Percentiles rank a stretch among this genome's conserved stretches.
These are phyloP conservation scores for Penicillium sp. DNA, from an alignment of 2,329 filamentous ascomycete species.

Conservation along the genomic window DNA sequence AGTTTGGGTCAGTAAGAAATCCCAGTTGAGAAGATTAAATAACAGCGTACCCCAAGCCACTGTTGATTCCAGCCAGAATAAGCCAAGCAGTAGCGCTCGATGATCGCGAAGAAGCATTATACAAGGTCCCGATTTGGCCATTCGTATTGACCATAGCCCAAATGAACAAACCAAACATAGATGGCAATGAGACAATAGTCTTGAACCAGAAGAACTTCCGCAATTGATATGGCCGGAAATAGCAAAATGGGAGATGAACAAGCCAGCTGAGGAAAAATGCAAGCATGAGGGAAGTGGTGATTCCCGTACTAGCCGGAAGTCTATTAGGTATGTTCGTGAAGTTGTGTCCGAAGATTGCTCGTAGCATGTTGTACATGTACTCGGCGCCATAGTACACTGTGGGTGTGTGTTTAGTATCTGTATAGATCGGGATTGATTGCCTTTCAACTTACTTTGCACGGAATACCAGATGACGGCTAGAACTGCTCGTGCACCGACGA, in stretches of 20 bases:
- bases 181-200: neutral
- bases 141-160: conserved; percentile 2
- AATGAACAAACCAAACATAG: conserved; percentile 4
- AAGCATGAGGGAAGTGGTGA: conserved; percentile 3
- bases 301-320: neutral
- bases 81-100: conserved; percentile 1
- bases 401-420: neutral
- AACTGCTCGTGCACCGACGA: conserved; percentile 2
- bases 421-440: neutral
- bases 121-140: neutral
- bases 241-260: conserved; percentile 2
- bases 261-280: conserved; percentile 4
- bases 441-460: conserved; percentile 2
- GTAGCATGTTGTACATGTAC: conserved; percentile 4
- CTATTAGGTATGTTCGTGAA: neutral
- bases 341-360: conserved; percentile 2
- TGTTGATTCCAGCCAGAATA: conserved; percentile 5
- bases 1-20: neutral
- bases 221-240: conserved; percentile 5
- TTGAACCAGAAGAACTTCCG: conserved; percentile 3
- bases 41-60: conserved; percentile 1
- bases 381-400: conserved; percentile 3
- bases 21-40: neutral
- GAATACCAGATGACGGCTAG: conserved; percentile 4
- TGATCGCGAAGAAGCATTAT: neutral